Percentiles rank a stretch among this genome's conserved stretches.
These are phyloP conservation scores for Phialocephala subalpina DNA, from an alignment of 2,329 filamentous ascomycete genomes.

Conservation along the genomic window DNA sequence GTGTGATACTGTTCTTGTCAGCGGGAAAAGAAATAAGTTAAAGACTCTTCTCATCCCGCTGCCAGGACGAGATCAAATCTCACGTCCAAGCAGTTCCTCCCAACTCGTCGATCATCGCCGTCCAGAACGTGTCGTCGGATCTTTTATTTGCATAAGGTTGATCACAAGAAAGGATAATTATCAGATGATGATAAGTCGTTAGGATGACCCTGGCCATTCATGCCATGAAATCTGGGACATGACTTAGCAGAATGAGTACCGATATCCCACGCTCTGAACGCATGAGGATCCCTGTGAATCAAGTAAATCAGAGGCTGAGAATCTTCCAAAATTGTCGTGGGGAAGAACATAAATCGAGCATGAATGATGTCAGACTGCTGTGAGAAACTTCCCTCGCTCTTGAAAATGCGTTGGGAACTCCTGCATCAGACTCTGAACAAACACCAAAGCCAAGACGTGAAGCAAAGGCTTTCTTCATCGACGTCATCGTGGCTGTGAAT, in stretches of 20 bases:
- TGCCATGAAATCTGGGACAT: slow-evolving; percentile 17
- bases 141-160: slow-evolving; percentile 21
- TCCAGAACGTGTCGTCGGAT: background rate
- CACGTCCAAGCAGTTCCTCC: background rate
- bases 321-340: background rate
- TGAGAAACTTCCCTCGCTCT: slow-evolving; percentile 7
- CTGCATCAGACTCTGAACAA: background rate
- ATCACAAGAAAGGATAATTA: slow-evolving; percentile 20
- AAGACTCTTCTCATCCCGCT: slow-evolving; percentile 2
- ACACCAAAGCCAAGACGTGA: background rate
- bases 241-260: slow-evolving; percentile 7
- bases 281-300: slow-evolving; percentile 2
- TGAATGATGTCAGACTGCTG: slow-evolving; percentile 2
- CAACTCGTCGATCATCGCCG: background rate
- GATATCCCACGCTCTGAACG: slow-evolving; percentile 3
- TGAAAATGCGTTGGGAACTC: slow-evolving; percentile 15
- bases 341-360: slow-evolving; percentile 11
- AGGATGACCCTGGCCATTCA: slow-evolving; percentile 12
- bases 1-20: background rate
- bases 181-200: slow-evolving; percentile 16
- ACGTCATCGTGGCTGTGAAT: slow-evolving; percentile 12
- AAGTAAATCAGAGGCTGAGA: slow-evolving; percentile 7
- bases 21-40: slow-evolving; percentile 3
- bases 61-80: slow-evolving; percentile 10
- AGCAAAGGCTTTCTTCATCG: slow-evolving; percentile 5